Conservation (phyloP, 2,329 filamentous ascomycete genomes). For the Alternaria alternata region DNA sequence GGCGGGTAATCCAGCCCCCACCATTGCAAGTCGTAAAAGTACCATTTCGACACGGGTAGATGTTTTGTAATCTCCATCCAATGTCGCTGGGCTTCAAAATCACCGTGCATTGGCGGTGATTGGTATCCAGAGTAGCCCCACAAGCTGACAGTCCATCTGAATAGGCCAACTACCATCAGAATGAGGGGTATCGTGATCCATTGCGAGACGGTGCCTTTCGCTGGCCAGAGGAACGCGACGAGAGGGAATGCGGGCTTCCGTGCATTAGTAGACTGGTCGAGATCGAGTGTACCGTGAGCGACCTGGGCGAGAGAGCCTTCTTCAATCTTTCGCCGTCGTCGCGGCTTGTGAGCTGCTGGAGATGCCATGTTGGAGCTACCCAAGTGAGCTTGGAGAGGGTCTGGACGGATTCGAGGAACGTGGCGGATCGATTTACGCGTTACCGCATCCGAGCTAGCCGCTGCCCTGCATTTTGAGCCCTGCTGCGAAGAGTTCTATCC, state of each 20-base stretch:
- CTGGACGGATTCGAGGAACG: conserved; percentile 7
- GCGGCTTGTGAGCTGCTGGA: conserved; percentile 50
- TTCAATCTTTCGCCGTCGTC: conserved; percentile 55
- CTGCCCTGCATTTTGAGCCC: conserved; percentile 3
- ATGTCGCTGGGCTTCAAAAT: conserved; percentile 97
- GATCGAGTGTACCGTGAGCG: conserved; percentile 54
- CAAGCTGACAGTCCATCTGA: conserved; percentile 89
- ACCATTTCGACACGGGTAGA: conserved; percentile 92
- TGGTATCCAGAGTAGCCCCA: conserved; percentile 94
- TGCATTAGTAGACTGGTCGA: conserved; percentile 56
- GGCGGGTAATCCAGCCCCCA: conserved; percentile 99
- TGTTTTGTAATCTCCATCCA: conserved; percentile 98
- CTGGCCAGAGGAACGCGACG: conserved; percentile 93
- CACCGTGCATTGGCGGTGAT: conserved; percentile 89
- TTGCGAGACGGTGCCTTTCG: conserved; percentile 82
- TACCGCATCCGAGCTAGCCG: conserved; percentile 12
- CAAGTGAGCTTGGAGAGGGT: conserved; percentile 9
- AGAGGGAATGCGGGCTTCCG: conserved; percentile 81
- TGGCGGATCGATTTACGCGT: conserved; percentile 14
- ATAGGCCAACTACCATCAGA: conserved; percentile 88
- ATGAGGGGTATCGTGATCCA: conserved; percentile 91
- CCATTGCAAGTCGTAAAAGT: conserved; percentile 95
- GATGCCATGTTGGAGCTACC: conserved; percentile 39
- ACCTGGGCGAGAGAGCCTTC: conserved; percentile 50
- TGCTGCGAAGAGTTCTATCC: background rate